Evolutionary conservation across 148 eudicot genomes (phyloP).

Genomic region (Rhododendron mucronatum): DNA sequence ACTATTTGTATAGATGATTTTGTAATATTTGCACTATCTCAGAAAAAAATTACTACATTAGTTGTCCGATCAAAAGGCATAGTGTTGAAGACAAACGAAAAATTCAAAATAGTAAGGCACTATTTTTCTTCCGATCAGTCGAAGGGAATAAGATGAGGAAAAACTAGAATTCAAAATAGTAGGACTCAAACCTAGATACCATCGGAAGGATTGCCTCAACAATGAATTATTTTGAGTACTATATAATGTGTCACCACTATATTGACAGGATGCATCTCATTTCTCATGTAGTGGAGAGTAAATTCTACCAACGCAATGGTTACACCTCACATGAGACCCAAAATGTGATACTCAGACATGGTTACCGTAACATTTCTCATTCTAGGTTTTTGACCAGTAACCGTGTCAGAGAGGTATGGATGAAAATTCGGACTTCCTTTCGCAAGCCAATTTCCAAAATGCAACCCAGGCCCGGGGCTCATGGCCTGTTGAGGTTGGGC

Average conservation of each 20-base stretch:
- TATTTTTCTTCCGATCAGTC: neutral
- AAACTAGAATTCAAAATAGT: neutral
- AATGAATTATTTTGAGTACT: too few relatives aligned
- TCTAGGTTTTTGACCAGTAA: too few relatives aligned
- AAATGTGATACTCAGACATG: neutral
- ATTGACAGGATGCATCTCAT: neutral
- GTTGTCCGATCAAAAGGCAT: too few relatives aligned
- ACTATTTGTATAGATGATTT: neutral
- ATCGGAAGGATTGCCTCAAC: neutral
- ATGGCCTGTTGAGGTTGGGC: neutral
- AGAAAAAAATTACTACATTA: too few relatives aligned
- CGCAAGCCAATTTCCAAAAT: neutral
- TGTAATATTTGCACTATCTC: neutral
- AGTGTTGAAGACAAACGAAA: neutral
- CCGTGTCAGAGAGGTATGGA: too few relatives aligned
- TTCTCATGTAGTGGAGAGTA: neutral
- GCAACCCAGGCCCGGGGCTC: neutral
- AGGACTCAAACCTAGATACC: neutral
- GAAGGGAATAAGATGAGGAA: neutral
- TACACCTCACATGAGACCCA: neutral
- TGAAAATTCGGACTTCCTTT: neutral
- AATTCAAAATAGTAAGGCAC: neutral
- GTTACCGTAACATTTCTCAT: neutral
- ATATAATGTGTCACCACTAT: too few relatives aligned
- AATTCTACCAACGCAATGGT: neutral